These are phyloP conservation scores for Singerocomus rubriflavus DNA, from an alignment of 1,284 basidiomycete genomes.

Conservation along the genomic window DNA sequence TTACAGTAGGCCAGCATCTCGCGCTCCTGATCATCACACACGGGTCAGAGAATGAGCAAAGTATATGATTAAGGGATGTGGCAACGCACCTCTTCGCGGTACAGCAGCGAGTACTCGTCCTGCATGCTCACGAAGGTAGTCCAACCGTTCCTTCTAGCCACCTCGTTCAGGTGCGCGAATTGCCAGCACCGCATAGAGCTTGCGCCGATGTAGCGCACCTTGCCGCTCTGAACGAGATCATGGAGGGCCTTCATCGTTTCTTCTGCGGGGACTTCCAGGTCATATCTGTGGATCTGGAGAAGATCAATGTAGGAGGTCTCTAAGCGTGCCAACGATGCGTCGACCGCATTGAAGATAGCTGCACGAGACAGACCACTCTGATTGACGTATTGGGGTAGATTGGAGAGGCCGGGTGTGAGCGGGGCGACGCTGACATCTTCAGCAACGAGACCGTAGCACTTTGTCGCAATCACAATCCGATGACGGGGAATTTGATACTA, in stretches of 20 bases:
- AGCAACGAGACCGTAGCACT: conserved; percentile 30
- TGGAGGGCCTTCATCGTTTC: conserved; percentile 48
- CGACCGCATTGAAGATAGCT: conserved; percentile 45
- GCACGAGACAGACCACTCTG: conserved; percentile 42
- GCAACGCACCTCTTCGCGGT: conserved; percentile 36
- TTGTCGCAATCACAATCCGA: conserved; percentile 47
- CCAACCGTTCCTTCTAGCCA: conserved; percentile 36
- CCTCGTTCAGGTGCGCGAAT: conserved; percentile 40
- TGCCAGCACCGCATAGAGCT: conserved; percentile 45
- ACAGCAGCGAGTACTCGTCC: conserved; percentile 41
- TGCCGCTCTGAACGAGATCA: conserved; percentile 41
- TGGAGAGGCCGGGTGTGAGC: conserved; percentile 7
- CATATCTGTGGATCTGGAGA: conserved; percentile 44
- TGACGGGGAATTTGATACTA: conserved; percentile 57
- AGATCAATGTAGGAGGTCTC: conserved; percentile 46
- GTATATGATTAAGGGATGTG: too few species aligned
- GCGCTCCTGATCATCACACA: too few species aligned
- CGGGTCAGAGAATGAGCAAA: too few species aligned
- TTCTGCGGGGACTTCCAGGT: conserved; percentile 34
- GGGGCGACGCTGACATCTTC: conserved; percentile 7
- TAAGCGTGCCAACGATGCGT: conserved; percentile 42
- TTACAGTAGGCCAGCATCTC: conserved; percentile 49
- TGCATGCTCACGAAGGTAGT: conserved; percentile 42
- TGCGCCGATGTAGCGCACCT: conserved; percentile 45
- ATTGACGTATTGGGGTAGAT: conserved; percentile 40